Conservation (phyloP, 257 asterid genomes). For the Jasminum sambac region DNA sequence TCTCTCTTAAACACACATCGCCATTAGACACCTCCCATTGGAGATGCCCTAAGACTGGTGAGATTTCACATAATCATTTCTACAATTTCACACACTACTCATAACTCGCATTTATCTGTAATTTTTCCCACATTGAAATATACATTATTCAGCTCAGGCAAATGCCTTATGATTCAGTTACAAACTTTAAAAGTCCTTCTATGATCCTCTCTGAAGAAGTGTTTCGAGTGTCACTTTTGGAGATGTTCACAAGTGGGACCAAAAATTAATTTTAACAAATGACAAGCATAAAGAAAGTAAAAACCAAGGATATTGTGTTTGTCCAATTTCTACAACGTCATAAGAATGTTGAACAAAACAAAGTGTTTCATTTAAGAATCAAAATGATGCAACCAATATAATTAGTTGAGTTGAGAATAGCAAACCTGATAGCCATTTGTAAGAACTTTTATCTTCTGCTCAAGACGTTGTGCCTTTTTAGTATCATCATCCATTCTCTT, state of each 20-base stretch:
- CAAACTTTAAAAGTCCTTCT: not conserved
- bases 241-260: not conserved
- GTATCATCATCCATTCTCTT: conserved; percentile 87
- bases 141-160: not conserved
- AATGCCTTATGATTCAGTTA: not conserved
- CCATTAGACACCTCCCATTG: too few species aligned
- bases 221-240: not conserved
- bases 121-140: conserved; percentile 1
- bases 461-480: conserved; percentile 78
- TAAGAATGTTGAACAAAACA: conserved; percentile 6
- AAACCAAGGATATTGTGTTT: conserved; percentile 14
- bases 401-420: conserved; percentile 21
- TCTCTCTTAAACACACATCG: too few species aligned
- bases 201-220: not conserved
- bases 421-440: conserved; percentile 91
- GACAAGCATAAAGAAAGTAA: not conserved
- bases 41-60: too few species aligned
- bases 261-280: not conserved
- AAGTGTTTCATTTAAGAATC: conserved; percentile 1
- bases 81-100: not conserved
- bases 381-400: conserved; percentile 12
- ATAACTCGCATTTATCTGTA: not conserved
- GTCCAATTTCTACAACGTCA: conserved; percentile 6
- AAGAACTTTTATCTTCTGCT: conserved; percentile 84
- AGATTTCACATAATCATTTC: not conserved